Conservation (phyloP, 1,284 basidiomycete genomes). For the Peniophora sp. region DNA sequence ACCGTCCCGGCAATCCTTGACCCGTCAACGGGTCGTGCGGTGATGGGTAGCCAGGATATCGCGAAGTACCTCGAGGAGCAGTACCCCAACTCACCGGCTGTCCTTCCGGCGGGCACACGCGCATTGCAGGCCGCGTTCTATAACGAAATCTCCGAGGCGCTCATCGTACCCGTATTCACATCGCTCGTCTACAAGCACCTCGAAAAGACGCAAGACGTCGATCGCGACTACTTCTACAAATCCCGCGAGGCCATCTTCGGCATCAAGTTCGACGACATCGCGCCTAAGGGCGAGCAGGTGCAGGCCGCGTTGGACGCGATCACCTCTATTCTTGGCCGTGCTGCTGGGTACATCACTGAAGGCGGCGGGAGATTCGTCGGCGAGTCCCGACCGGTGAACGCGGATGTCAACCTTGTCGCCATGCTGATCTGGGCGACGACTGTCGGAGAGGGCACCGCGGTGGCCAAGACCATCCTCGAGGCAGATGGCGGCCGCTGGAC, state of each 20-base stretch:
- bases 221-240: neutral
- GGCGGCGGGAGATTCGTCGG: neutral
- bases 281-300: neutral
- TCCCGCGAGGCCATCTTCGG: neutral
- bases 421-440: neutral
- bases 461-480: neutral
- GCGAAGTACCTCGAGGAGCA: constrained; percentile 8
- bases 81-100: constrained; percentile 2
- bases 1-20: constrained; percentile 11
- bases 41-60: constrained; percentile 9
- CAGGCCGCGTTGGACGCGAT: neutral
- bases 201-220: neutral
- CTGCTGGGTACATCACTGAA: neutral
- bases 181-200: neutral
- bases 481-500: neutral
- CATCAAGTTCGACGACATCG: neutral
- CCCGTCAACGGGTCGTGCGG: constrained; percentile 1
- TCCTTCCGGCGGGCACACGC: constrained; percentile 4
- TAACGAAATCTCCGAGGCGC: neutral
- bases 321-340: neutral
- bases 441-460: neutral
- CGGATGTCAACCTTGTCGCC: neutral
- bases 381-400: neutral
- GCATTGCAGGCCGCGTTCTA: neutral
- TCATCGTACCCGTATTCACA: neutral